Conservation (phyloP, 208 protist species). For the Acanthamoeba culbertsoni region DNA sequence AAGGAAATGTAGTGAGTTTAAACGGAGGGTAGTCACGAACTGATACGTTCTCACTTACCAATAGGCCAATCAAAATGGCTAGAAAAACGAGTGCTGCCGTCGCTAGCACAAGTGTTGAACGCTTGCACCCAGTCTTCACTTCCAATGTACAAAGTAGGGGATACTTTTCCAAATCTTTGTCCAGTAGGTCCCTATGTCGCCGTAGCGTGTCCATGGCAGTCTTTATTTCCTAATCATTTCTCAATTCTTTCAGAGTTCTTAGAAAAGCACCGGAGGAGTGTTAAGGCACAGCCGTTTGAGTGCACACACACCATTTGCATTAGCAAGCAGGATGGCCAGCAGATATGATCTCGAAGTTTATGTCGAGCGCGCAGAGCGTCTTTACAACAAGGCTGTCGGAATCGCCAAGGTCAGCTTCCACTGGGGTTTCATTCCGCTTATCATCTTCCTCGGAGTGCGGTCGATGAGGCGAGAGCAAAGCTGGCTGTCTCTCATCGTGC, state of each 20-base stretch:
- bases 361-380: not conserved
- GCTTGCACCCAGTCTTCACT: not conserved
- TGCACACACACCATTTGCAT: not conserved
- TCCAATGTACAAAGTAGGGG: not conserved
- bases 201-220: not conserved
- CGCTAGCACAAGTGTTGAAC: not conserved
- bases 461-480: slow-evolving; percentile 42
- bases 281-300: too few species aligned
- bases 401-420: not conserved
- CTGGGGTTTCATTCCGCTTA: slow-evolving; percentile 48
- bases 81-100: not conserved
- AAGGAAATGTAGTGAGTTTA: not conserved
- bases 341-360: not conserved
- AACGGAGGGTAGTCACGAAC: not conserved
- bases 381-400: not conserved
- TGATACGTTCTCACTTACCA: too few species aligned
- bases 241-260: not conserved
- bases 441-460: slow-evolving; percentile 41
- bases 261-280: not conserved
- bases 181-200: not conserved
- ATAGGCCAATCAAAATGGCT: not conserved
- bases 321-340: not conserved
- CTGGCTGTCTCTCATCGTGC: not conserved
- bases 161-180: not conserved
- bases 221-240: too few species aligned